phyloP scores from a whole-genome alignment of 2,329 filamentous ascomycete genomes.

The Hypoxylon sp. region DNA sequence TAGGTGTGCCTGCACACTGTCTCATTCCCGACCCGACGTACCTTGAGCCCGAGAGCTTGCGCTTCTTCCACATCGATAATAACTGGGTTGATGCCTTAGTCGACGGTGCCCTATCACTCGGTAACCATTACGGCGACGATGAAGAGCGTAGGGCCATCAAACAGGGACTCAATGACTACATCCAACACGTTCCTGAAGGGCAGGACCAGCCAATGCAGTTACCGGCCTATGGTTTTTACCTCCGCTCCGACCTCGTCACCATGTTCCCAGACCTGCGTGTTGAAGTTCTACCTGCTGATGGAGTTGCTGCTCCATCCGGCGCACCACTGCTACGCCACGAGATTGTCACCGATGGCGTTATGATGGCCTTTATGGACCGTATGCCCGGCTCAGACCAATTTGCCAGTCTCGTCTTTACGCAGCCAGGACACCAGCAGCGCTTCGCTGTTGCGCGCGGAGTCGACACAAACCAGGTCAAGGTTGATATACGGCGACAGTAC shows the following conservation, averaged over 20 bases:
- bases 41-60: constrained; percentile 57
- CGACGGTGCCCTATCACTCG: constrained; percentile 61
- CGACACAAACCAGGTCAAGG: constrained; percentile 28
- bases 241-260: constrained; percentile 57
- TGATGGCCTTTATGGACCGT: constrained; percentile 56
- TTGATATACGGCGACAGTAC: constrained; percentile 48
- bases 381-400: constrained; percentile 48
- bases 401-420: constrained; percentile 51
- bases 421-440: constrained; percentile 59
- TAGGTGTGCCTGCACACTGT: constrained; percentile 59
- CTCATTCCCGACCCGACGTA: constrained; percentile 58
- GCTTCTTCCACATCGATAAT: constrained; percentile 63
- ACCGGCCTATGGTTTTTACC: constrained; percentile 58
- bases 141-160: constrained; percentile 54
- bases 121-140: constrained; percentile 57
- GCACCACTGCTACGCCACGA: constrained; percentile 53
- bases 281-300: no score
- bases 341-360: constrained; percentile 52
- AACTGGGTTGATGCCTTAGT: constrained; percentile 61
- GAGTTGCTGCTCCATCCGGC: no score
- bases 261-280: constrained; percentile 57
- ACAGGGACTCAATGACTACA: constrained; percentile 43
- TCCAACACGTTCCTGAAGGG: constrained; percentile 19
- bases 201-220: constrained; percentile 51
- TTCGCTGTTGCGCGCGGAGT: constrained; percentile 51